These are phyloP conservation scores for Corymbia citriodora DNA, from an alignment of 441 rosid genomes.

Conservation along the genomic window DNA sequence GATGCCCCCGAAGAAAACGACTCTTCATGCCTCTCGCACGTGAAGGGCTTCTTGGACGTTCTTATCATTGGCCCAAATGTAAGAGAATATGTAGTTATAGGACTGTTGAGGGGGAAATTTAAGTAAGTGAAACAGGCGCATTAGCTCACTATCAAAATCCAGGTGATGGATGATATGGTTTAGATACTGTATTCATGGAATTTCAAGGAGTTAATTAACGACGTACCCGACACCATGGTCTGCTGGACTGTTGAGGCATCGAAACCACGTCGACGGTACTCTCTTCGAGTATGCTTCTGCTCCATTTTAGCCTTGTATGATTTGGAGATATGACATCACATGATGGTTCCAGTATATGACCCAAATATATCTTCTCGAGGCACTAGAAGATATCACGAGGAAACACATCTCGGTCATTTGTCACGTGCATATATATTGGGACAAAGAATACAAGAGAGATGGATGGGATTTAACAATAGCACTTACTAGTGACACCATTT, in stretches of 20 bases:
- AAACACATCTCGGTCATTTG: neutral
- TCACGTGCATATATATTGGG: neutral
- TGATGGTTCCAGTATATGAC: neutral
- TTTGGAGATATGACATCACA: neutral
- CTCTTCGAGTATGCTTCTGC: neutral
- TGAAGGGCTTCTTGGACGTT: slow-evolving; percentile 8
- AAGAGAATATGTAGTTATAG: slow-evolving; percentile 16
- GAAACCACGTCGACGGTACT: neutral
- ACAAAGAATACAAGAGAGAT: neutral
- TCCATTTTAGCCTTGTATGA: neutral
- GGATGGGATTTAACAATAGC: neutral
- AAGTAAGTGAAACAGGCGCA: neutral
- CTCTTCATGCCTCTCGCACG: slow-evolving; percentile 6
- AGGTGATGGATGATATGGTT: neutral
- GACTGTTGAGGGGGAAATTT: neutral
- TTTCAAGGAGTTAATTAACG: neutral
- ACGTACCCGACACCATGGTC: neutral
- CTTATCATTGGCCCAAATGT: slow-evolving; percentile 22
- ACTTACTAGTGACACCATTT: neutral
- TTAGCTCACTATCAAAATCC: neutral
- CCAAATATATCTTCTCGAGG: neutral
- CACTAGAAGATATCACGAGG: neutral
- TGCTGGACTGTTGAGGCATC: neutral
- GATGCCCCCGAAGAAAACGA: neutral
- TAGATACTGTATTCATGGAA: neutral